Evolutionary conservation across 257 asterid species (phyloP), one percentile per base, ranked within the genome.

Genomic region (Lithospermum erythrorhizon): DNA sequence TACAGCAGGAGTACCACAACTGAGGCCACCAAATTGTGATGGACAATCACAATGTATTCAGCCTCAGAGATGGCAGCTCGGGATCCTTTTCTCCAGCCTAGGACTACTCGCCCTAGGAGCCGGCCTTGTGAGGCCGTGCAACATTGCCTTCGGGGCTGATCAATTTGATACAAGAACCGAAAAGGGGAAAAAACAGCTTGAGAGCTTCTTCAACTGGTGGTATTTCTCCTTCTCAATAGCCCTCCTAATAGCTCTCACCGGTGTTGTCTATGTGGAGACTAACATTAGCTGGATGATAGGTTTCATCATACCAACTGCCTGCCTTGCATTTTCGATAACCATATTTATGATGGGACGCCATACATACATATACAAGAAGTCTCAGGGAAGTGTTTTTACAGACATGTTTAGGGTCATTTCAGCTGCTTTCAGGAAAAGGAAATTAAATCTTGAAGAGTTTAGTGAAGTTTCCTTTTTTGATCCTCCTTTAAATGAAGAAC

Each of bases 201-300:
- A 81, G 67, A 79, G 83, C 75, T 89, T 89, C 87, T 84, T 86
- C 78, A 82, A 86, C 55, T 89, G 94, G 97, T 89, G 97, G 97
- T 89, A 82, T 70, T 73, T 89, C 9, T 82, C 91, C 9, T 89
- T 89, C 76, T 86, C 97, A 5, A 25, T 80, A 20, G 97, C 94
- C 16, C 89, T 89, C 53, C 20, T 86, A 6, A 68, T 89, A 17
- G 94, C 94, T 24, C 82, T 89, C 63, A 81, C 90, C 0, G 78
- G 64, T 0, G 95, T 86, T 15, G 77, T 89, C 73, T 89, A 89
- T 41, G 52, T 89, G 18, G 94, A 89, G 71, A 89, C 97, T 0
- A 78, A 84, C 64, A 32, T 89, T 74, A 89, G 95, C 48, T 89
- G 97, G 97, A 45, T 62, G 22, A 25, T 78, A 0, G 97, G 97